A percentile compares a stretch with the other conserved stretches of the same genome.
phyloP scores from a whole-genome alignment of 169 alveolate genomes.

The Eimeria praecox region DNA sequence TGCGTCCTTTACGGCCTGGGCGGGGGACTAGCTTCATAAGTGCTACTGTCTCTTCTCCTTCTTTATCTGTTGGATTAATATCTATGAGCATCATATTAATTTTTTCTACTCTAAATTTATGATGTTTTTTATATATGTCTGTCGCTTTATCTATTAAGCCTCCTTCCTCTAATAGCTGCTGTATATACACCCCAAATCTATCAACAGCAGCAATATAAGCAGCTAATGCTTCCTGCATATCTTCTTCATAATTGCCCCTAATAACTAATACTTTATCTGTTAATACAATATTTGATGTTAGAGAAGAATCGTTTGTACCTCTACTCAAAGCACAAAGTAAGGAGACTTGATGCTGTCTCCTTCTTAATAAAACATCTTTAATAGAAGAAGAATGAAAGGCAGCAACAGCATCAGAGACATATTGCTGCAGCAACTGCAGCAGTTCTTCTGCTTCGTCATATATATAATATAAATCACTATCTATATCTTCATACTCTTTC shows the following conservation, averaged over 20 bases:
- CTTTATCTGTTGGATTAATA: neutral
- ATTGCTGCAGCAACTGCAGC: constrained; percentile 10
- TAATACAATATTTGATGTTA: neutral
- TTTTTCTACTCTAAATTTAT: constrained; percentile 35
- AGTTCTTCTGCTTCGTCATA: constrained; percentile 28
- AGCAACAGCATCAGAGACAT: constrained; percentile 28
- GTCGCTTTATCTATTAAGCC: constrained; percentile 59
- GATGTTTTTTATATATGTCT: constrained; percentile 6
- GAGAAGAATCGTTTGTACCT: neutral
- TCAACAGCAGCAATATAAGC: constrained; percentile 1
- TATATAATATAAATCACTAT: neutral
- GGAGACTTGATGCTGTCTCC: neutral
- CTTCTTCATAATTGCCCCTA: constrained; percentile 38
- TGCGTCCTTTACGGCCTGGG: neutral
- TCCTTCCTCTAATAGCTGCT: constrained; percentile 50
- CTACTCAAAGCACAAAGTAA: constrained; percentile 43
- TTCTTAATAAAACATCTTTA: neutral
- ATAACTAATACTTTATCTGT: neutral
- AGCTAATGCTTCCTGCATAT: neutral
- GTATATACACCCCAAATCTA: constrained; percentile 14
- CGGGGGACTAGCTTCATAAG: neutral
- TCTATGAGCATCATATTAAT: neutral
- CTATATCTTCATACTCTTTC: neutral
- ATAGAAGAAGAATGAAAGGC: constrained; percentile 48
- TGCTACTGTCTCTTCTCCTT: neutral